Conservation (phyloP, 164 flowering plant genomes). For the Cinnamomum micranthum region DNA sequence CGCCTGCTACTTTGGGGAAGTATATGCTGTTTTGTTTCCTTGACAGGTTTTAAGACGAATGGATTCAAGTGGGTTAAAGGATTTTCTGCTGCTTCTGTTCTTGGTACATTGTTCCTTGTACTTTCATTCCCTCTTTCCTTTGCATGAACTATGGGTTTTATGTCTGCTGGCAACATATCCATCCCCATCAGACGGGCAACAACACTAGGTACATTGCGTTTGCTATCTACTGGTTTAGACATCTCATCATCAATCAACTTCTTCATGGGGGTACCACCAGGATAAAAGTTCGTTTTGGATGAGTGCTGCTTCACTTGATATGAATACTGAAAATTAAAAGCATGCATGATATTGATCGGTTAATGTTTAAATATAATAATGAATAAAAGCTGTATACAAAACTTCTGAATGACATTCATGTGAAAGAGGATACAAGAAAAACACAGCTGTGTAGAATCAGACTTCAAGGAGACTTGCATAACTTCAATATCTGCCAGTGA, state of each 20-base stretch:
- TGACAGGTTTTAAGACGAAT: slow-evolving; percentile 30
- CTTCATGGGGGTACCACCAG: slow-evolving; percentile 64
- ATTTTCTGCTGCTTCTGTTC: slow-evolving; percentile 27
- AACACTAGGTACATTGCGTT: slow-evolving; percentile 61
- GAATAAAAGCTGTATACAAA: neutral
- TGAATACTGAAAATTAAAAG: slow-evolving; percentile 35
- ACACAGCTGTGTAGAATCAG: neutral
- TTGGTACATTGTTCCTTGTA: slow-evolving; percentile 18
- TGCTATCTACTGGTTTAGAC: slow-evolving; percentile 39
- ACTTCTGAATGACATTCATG: neutral
- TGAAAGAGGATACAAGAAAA: neutral
- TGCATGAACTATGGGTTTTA: slow-evolving; percentile 27
- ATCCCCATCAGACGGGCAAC: slow-evolving; percentile 96
- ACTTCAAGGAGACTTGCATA: neutral
- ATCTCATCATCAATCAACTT: slow-evolving; percentile 64
- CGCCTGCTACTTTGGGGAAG: slow-evolving; percentile 14
- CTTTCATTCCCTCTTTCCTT: slow-evolving; percentile 33
- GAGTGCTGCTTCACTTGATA: slow-evolving; percentile 39
- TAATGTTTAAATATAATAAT: no score
- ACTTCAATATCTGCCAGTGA: neutral
- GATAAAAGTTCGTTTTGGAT: slow-evolving; percentile 30
- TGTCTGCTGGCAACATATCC: slow-evolving; percentile 56
- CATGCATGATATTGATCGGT: neutral
- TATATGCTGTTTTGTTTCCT: slow-evolving; percentile 21
- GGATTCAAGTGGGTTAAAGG: slow-evolving; percentile 24